Evolutionary conservation across 345 rosid species (phyloP).

Genomic region (Gossypium ekmanianum): DNA sequence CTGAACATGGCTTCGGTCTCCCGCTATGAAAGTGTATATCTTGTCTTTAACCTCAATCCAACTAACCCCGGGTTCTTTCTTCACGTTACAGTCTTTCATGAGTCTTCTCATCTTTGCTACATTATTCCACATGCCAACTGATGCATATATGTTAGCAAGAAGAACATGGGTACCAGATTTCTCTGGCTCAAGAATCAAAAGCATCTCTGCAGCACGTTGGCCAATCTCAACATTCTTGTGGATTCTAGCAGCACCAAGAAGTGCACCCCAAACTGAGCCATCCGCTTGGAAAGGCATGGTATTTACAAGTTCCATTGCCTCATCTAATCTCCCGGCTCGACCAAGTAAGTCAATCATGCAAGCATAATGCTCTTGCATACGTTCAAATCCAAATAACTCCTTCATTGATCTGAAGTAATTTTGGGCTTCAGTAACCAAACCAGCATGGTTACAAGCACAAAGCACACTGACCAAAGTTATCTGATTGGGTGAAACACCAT

Average conservation of each 20-base stretch:
- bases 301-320: conserved; percentile 48
- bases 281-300: conserved; percentile 51
- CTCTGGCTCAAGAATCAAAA: conserved; percentile 49
- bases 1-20: conserved; percentile 51
- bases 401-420: conserved; percentile 44
- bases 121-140: conserved; percentile 54
- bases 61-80: conserved; percentile 64
- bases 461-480: conserved; percentile 57
- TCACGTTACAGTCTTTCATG: conserved; percentile 53
- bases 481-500: conserved; percentile 49
- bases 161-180: conserved; percentile 54
- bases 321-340: conserved; percentile 49
- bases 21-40: conserved; percentile 50
- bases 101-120: conserved; percentile 48
- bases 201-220: conserved; percentile 50
- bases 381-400: conserved; percentile 37
- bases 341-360: conserved; percentile 69
- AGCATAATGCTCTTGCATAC: conserved; percentile 54
- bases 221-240: conserved; percentile 59
- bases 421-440: conserved; percentile 52
- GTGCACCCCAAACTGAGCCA: conserved; percentile 58
- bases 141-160: conserved; percentile 57
- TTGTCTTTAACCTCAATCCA: conserved; percentile 64
- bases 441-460: conserved; percentile 66
- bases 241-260: conserved; percentile 61